Conservation (phyloP, 1,284 basidiomycete species). For the Microbotryum intermedium region DNA sequence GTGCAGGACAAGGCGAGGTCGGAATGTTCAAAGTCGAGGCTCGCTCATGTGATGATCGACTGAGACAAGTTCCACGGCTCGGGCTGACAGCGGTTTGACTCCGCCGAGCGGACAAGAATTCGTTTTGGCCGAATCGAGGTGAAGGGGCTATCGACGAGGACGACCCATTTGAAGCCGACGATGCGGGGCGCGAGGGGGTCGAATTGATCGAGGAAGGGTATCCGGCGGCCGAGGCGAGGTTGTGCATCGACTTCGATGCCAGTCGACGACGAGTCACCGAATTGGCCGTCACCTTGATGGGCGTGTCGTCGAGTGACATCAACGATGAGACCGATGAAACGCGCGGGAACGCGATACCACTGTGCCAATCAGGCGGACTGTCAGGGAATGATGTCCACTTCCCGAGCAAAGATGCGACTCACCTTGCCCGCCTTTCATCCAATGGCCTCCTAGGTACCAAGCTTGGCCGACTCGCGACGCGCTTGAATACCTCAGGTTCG, state of each 20-base stretch:
- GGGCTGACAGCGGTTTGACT: too few relatives aligned
- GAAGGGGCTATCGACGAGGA: too few relatives aligned
- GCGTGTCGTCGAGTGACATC: constrained; percentile 35
- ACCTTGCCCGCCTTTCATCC: constrained; percentile 31
- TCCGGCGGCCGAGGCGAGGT: constrained; percentile 22
- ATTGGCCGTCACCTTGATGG: constrained; percentile 22
- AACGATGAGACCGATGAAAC: constrained; percentile 28
- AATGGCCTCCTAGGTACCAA: constrained; percentile 32
- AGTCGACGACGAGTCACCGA: constrained; percentile 27
- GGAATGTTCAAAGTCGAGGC: too few relatives aligned
- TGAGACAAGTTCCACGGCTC: too few relatives aligned
- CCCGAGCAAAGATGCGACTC: background rate
- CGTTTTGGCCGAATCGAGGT: too few relatives aligned
- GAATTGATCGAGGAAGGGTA: background rate
- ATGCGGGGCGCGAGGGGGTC: too few relatives aligned
- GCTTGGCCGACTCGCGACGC: constrained; percentile 34
- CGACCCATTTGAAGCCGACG: too few relatives aligned
- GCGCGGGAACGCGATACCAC: constrained; percentile 19
- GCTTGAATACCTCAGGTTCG: constrained; percentile 17
- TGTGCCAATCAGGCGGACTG: background rate
- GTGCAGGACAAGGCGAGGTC: too few relatives aligned
- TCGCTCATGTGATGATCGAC: too few relatives aligned
- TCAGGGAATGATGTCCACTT: background rate
- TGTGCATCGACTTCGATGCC: constrained; percentile 32
- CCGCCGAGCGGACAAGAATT: too few relatives aligned